Evolutionary conservation across 2,329 filamentous ascomycete species (phyloP).

Genomic region (Drechslerella coelobrocha): DNA sequence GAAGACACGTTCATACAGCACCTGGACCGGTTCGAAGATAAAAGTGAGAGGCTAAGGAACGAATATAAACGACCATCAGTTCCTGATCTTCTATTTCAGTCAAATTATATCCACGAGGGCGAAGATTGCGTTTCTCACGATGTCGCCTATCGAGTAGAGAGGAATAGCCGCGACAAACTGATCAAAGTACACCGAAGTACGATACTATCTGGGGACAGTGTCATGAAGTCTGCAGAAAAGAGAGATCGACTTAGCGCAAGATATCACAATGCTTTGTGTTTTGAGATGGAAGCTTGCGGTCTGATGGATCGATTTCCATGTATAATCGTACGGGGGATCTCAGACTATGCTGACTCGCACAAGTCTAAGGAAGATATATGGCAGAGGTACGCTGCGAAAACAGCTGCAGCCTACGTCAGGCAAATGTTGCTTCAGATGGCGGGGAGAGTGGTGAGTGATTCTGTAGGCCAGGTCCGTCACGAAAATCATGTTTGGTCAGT

Average conservation of each 20-base stretch:
- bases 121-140: neutral
- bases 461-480: neutral
- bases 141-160: neutral
- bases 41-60: neutral
- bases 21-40: neutral
- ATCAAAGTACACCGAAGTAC: constrained; percentile 1
- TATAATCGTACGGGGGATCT: constrained; percentile 11
- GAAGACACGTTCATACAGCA: neutral
- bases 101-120: neutral
- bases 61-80: neutral
- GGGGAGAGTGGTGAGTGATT: neutral
- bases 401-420: constrained; percentile 7
- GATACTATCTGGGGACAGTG: constrained; percentile 9
- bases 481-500: neutral
- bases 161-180: neutral
- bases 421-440: neutral
- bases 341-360: constrained; percentile 13
- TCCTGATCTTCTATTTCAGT: constrained; percentile 4
- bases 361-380: constrained; percentile 4
- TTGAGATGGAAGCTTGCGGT: constrained; percentile 52
- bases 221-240: constrained; percentile 1
- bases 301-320: constrained; percentile 54
- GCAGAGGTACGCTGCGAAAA: constrained; percentile 11
- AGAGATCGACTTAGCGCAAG: constrained; percentile 1
- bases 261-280: constrained; percentile 11